Base-by-base conservation (phyloP, 2,329 filamentous ascomycete genomes). In the Hypoxylon sp. region DNA sequence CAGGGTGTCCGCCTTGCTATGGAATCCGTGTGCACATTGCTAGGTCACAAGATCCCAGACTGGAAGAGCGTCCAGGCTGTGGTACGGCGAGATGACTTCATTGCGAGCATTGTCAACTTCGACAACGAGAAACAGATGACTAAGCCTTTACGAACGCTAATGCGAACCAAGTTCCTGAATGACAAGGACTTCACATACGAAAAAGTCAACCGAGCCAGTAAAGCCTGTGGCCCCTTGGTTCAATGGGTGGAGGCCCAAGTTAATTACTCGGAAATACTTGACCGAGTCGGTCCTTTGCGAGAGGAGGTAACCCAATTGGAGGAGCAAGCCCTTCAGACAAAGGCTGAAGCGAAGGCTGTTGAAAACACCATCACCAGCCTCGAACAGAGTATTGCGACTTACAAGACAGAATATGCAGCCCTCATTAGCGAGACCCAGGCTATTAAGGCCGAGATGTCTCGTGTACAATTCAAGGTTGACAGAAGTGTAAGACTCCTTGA, bases 221-320 rank as follows among this genome's bases (percentile, higher is more conserved):
- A 96, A 82, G 96, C 96, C 48, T 99, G 96, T 79, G 96, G 96
- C 74, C 96, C 96, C 25, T 86, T 99, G 12, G 95, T 99, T 16
- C 94, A 97, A 77, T 99, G 96, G 96, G 95, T 97, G 2, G 87
- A 93, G 78, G 96, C 96, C 19, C 96, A 99, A 80, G 96, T 99
- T 76, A 94, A 92, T 75, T 99, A 97, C 80, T 97, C 95, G n/a
- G 94, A 96, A 71, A 99, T 99, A 73, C 83, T 99, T 68, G 94
- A 98, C 76, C 90, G 93, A 37, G 94, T 99, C 63, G 96, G 95
- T 1, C 96, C 96, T 23, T 84, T 99, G 60, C 91, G 95, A 76
- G 91, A 95, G 52, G 96, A 99, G 79, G 95, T 99, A 47, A 87
- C 88, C 23, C 85, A 92, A 75, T 88, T 99, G 16, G 94, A 98